A percentile compares a stretch with the other conserved stretches of the same genome.
These are phyloP conservation scores for Salix caprea DNA, from an alignment of 345 rosid genomes.

Conservation along the genomic window DNA sequence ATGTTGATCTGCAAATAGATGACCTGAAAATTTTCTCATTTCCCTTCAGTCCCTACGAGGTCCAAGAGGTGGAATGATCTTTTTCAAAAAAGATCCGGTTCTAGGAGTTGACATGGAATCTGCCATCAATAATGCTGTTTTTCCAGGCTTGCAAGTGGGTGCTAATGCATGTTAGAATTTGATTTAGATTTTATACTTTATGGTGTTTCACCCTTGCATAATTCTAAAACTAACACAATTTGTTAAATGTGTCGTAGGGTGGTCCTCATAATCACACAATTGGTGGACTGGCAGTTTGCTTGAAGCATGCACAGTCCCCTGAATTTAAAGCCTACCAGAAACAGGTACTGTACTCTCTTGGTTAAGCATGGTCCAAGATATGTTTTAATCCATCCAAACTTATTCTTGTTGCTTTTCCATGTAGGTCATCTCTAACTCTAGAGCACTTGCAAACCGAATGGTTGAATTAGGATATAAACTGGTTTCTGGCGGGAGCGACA, in stretches of 20 bases:
- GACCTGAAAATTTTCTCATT: slow-evolving; percentile 8
- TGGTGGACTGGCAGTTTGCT: slow-evolving; percentile 84
- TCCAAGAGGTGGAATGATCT: slow-evolving; percentile 99
- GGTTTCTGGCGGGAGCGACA: slow-evolving; percentile 92
- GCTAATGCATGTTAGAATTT: not conserved
- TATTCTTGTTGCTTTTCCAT: slow-evolving; percentile 1
- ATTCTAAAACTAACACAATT: not conserved
- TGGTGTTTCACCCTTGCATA: not conserved
- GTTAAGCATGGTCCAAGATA: not conserved
- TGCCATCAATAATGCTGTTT: slow-evolving; percentile 91
- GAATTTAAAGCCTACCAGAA: slow-evolving; percentile 74
- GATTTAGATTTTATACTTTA: not conserved
- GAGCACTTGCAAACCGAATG: slow-evolving; percentile 66
- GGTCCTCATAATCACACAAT: slow-evolving; percentile 98
- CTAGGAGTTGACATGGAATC: slow-evolving; percentile 79
- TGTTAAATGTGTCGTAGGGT: slow-evolving; percentile 46
- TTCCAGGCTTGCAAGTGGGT: slow-evolving; percentile 86
- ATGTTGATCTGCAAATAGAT: not conserved
- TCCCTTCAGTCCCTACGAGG: slow-evolving; percentile 78
- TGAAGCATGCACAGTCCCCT: slow-evolving; percentile 73
- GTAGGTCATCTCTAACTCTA: slow-evolving; percentile 78
- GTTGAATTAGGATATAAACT: slow-evolving; percentile 69
- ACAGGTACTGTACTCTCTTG: slow-evolving; percentile 38
- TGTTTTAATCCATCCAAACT: not conserved
- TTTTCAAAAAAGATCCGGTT: slow-evolving; percentile 71